Conservation (phyloP, 371 early-diverging fungal genomes). For the Lichtheimia ornata region DNA sequence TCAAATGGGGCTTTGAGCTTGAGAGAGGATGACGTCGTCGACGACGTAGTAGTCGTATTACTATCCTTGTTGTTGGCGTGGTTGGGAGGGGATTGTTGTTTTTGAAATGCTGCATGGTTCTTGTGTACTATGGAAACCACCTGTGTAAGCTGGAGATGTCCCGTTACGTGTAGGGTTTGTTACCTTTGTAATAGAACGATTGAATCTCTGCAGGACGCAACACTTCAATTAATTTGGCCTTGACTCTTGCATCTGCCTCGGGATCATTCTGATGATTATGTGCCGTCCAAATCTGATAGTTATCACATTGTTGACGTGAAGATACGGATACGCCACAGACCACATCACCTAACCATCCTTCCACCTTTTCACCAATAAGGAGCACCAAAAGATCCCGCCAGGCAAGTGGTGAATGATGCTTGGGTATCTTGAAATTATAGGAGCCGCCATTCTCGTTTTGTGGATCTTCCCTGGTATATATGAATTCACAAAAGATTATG, state of each 20-base stretch:
- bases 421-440: conserved; percentile 67
- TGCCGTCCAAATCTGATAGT: conserved; percentile 68
- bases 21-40: too few relatives aligned
- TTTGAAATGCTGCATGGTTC: conserved; percentile 49
- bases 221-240: conserved; percentile 41
- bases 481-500: neutral
- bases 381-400: conserved; percentile 65
- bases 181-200: conserved; percentile 67
- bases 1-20: conserved; percentile 5
- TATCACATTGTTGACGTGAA: conserved; percentile 59
- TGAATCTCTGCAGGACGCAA: conserved; percentile 53
- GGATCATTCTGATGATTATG: conserved; percentile 34
- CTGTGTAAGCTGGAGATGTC: neutral
- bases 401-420: conserved; percentile 46
- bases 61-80: neutral
- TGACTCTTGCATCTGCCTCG: conserved; percentile 33
- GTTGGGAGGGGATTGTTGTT: conserved; percentile 12
- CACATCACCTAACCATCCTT: conserved; percentile 59
- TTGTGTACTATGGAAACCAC: conserved; percentile 37
- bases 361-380: conserved; percentile 62
- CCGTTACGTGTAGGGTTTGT: neutral
- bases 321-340: conserved; percentile 65
- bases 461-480: conserved; percentile 67
- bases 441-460: conserved; percentile 78
- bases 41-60: neutral